A percentile compares a stretch with the other conserved stretches of the same genome.
Evolutionary conservation across 1,284 basidiomycete species (phyloP).

Genomic region (Irpex rosettiformis): DNA sequence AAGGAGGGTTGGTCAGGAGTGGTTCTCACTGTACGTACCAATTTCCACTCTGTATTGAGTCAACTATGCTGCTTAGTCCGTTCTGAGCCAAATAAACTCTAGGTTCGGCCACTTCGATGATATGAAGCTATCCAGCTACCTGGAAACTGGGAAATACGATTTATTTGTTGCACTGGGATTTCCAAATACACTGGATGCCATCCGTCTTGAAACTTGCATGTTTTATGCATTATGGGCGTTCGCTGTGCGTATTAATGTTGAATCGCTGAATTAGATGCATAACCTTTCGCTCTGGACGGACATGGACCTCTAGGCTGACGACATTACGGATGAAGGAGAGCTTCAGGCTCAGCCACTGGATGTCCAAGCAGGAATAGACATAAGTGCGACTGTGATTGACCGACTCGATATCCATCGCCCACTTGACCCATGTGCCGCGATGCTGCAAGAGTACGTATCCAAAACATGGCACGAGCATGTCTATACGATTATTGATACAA

Average conservation of each 20-base stretch:
- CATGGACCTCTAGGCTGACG: background rate
- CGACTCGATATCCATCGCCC: background rate
- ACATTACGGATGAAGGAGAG: background rate
- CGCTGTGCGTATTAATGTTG: background rate
- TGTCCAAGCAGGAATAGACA: background rate
- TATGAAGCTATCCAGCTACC: background rate
- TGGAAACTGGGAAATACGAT: background rate
- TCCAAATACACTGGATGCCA: background rate
- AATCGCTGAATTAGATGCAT: no score
- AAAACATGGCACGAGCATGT: no score
- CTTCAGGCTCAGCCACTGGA: background rate
- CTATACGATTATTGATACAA: background rate
- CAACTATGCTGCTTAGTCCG: background rate
- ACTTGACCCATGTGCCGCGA: background rate
- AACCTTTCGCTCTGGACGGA: background rate
- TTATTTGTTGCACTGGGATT: background rate
- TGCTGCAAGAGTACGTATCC: background rate
- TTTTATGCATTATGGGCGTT: background rate
- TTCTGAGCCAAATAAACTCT: background rate
- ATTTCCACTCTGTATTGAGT: background rate
- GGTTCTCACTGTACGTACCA: background rate
- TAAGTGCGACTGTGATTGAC: background rate
- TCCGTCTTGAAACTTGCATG: background rate
- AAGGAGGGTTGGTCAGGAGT: background rate
- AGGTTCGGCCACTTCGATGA: background rate